These are phyloP conservation scores for Pleurotus giganteus DNA, from an alignment of 768 basidiomycete genomes.

Conservation along the genomic window DNA sequence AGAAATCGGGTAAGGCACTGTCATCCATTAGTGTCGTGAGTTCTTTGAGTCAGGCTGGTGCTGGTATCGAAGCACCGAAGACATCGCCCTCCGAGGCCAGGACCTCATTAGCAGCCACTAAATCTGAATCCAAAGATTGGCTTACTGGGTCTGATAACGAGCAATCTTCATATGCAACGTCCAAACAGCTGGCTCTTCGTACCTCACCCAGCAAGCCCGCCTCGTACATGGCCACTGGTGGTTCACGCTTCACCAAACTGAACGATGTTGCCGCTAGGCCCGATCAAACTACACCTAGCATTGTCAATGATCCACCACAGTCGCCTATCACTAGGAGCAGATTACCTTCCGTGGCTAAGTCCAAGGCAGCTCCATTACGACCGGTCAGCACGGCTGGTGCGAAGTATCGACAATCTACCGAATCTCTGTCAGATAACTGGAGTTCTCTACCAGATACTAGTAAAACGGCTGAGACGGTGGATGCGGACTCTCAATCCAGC, in stretches of 20 bases:
- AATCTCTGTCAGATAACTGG: slow-evolving; percentile 47
- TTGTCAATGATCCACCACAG: neutral
- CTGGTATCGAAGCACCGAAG: slow-evolving; percentile 11
- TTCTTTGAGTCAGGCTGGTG: slow-evolving; percentile 36
- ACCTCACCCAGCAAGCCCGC: slow-evolving; percentile 73
- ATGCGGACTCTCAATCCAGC: slow-evolving; percentile 51
- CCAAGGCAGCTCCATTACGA: neutral
- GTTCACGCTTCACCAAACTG: neutral
- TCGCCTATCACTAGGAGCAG: neutral
- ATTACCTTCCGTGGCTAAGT: neutral
- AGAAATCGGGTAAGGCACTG: neutral
- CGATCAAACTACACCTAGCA: neutral
- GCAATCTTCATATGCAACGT: slow-evolving; percentile 12
- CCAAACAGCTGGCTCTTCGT: slow-evolving; percentile 43
- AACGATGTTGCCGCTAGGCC: neutral
- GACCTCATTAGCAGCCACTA: neutral
- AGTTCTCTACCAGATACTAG: slow-evolving; percentile 34
- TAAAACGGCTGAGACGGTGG: slow-evolving; percentile 21
- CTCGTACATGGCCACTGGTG: slow-evolving; percentile 55
- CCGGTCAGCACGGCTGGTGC: neutral
- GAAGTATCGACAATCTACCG: slow-evolving; percentile 10
- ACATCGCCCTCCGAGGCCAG: neutral
- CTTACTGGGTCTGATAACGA: slow-evolving; percentile 66
- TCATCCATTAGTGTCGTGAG: neutral
- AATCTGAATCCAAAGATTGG: slow-evolving; percentile 54